Conservation (phyloP, 768 basidiomycete species). For the Pisolithus sp. region DNA sequence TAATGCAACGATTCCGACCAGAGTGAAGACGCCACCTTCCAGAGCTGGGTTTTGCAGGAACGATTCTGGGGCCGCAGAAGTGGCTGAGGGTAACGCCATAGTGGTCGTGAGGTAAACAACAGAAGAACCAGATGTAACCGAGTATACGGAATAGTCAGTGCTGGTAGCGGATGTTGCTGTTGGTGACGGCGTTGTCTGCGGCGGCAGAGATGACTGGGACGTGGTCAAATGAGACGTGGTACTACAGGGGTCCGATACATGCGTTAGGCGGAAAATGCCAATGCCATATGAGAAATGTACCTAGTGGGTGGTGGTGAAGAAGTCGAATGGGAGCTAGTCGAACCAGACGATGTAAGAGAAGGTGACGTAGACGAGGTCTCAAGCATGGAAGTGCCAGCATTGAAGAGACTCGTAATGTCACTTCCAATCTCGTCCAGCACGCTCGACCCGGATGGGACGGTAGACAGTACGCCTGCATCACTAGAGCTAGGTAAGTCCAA, state of each 20-base stretch:
- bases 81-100: slow-evolving; percentile 20
- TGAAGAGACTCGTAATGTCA: slow-evolving; percentile 11
- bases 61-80: slow-evolving; percentile 19
- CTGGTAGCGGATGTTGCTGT: slow-evolving; percentile 16
- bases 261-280: slow-evolving; percentile 1
- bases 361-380: slow-evolving; percentile 15
- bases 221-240: slow-evolving; percentile 10
- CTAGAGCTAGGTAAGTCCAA: too few species aligned
- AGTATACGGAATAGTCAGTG: slow-evolving; percentile 10
- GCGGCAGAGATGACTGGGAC: slow-evolving; percentile 8
- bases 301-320: slow-evolving; percentile 6
- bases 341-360: slow-evolving; percentile 17
- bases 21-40: slow-evolving; percentile 51
- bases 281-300: slow-evolving; percentile 13
- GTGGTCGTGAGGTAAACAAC: slow-evolving; percentile 29
- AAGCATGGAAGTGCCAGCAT: slow-evolving; percentile 6
- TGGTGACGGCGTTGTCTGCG: slow-evolving; percentile 4
- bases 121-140: slow-evolving; percentile 19
- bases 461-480: too few species aligned
- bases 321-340: slow-evolving; percentile 9
- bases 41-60: slow-evolving; percentile 65
- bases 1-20: slow-evolving; percentile 44
- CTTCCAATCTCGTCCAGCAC: neutral
- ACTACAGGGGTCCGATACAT: slow-evolving; percentile 9
- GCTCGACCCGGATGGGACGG: neutral